Conservation (phyloP, 2,329 filamentous ascomycete species). For the Colletotrichum sp. region DNA sequence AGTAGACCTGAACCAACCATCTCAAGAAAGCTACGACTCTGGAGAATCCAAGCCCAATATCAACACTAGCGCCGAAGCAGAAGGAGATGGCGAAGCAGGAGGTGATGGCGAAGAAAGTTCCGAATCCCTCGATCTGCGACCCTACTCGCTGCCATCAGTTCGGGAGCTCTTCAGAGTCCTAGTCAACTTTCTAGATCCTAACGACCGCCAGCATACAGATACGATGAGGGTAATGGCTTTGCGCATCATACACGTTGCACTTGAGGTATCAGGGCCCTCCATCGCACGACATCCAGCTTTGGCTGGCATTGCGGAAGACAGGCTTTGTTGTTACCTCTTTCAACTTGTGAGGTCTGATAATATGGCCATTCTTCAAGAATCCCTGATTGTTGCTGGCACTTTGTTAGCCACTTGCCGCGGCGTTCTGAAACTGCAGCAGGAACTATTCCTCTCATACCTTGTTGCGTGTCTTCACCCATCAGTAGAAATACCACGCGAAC, state of each 20-base stretch:
- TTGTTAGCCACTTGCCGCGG: conserved; percentile 87
- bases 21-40: neutral
- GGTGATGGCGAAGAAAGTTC: conserved; percentile 40
- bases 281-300: conserved; percentile 92
- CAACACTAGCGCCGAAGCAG: neutral
- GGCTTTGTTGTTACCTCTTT: conserved; percentile 91
- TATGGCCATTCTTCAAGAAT: conserved; percentile 92
- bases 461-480: conserved; percentile 92
- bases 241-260: conserved; percentile 93
- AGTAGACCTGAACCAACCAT: neutral
- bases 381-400: conserved; percentile 89
- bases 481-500: conserved; percentile 91
- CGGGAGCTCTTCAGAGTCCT: conserved; percentile 92
- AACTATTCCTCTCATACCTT: conserved; percentile 92
- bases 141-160: conserved; percentile 94
- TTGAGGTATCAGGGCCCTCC: conserved; percentile 94
- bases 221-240: conserved; percentile 97
- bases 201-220: conserved; percentile 91
- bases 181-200: conserved; percentile 91
- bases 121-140: conserved; percentile 69
- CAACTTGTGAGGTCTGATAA: conserved; percentile 96
- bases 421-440: conserved; percentile 94
- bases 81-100: conserved; percentile 21
- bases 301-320: conserved; percentile 87
- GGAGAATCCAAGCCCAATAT: conserved; percentile 1